These are phyloP conservation scores for Fusarium algeriense DNA, from an alignment of 2,329 filamentous ascomycete genomes.

Conservation along the genomic window DNA sequence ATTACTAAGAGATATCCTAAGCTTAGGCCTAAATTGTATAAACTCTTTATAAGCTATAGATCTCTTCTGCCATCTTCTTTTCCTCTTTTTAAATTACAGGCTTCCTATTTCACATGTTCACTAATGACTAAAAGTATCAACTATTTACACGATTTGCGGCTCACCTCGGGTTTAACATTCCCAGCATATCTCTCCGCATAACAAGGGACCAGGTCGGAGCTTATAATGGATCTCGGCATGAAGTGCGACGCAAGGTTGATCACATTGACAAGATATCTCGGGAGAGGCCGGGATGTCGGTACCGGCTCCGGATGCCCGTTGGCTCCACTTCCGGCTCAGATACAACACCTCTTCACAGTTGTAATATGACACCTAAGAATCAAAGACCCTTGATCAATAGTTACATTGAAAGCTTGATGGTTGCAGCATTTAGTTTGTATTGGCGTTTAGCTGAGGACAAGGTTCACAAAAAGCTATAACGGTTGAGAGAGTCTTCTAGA, in stretches of 20 bases:
- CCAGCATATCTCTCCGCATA: not conserved
- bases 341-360: conserved; percentile 9
- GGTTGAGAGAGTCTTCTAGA: not conserved
- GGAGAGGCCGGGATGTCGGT: conserved; percentile 34
- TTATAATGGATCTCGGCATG: conserved; percentile 24
- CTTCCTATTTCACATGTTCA: not conserved
- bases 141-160: conserved; percentile 13
- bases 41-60: too few species aligned
- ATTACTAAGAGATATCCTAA: not conserved
- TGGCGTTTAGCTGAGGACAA: not conserved
- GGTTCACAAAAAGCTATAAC: not conserved
- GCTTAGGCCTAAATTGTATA: not conserved
- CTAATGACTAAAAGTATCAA: not conserved
- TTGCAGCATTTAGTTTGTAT: conserved; percentile 5
- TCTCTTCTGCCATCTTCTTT: not conserved
- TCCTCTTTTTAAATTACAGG: not conserved
- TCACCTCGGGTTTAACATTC: conserved; percentile 31
- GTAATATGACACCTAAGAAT: conserved; percentile 6
- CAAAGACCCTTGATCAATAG: not conserved
- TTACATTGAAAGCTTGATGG: not conserved
- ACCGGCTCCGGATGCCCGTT: conserved; percentile 31
- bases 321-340: conserved; percentile 12
- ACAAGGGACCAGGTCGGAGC: not conserved
- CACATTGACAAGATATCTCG: conserved; percentile 29
- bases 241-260: conserved; percentile 25